Evolutionary conservation across 164 flowering plant genomes (phyloP).

Genomic region (Euptelea pleiosperma): DNA sequence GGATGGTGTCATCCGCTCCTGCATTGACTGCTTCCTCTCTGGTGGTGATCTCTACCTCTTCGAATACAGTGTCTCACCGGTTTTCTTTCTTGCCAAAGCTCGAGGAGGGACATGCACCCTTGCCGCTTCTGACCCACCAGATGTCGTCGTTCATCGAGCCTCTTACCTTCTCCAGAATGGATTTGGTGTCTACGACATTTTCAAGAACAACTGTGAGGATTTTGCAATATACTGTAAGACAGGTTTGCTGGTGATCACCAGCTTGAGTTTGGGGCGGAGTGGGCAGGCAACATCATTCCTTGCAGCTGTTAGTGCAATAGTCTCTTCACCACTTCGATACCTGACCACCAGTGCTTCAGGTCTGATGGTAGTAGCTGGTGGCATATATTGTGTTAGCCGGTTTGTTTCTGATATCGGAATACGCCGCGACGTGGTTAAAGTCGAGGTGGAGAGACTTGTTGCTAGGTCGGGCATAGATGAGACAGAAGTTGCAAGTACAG

Average conservation of each 20-base stretch:
- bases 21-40: constrained; percentile 73
- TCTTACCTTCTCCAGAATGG: constrained; percentile 64
- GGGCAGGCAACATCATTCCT: constrained; percentile 69
- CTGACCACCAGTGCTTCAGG: constrained; percentile 61
- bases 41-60: constrained; percentile 72
- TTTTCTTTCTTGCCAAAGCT: constrained; percentile 59
- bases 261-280: constrained; percentile 63
- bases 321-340: constrained; percentile 67
- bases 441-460: constrained; percentile 64
- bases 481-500: constrained; percentile 6
- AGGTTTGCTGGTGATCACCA: constrained; percentile 53
- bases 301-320: constrained; percentile 55
- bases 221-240: constrained; percentile 87
- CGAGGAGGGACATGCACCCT: constrained; percentile 92
- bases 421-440: constrained; percentile 59
- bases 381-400: constrained; percentile 64
- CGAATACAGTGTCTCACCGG: constrained; percentile 50
- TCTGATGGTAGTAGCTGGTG: constrained; percentile 49
- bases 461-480: constrained; percentile 13
- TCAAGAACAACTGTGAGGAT: constrained; percentile 86
- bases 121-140: constrained; percentile 55
- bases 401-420: constrained; percentile 67
- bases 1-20: constrained; percentile 65
- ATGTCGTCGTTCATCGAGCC: constrained; percentile 59
- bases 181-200: constrained; percentile 64